Evolutionary conservation across 768 basidiomycete genomes (phyloP).

Genomic region (Tulasnella sp.): DNA sequence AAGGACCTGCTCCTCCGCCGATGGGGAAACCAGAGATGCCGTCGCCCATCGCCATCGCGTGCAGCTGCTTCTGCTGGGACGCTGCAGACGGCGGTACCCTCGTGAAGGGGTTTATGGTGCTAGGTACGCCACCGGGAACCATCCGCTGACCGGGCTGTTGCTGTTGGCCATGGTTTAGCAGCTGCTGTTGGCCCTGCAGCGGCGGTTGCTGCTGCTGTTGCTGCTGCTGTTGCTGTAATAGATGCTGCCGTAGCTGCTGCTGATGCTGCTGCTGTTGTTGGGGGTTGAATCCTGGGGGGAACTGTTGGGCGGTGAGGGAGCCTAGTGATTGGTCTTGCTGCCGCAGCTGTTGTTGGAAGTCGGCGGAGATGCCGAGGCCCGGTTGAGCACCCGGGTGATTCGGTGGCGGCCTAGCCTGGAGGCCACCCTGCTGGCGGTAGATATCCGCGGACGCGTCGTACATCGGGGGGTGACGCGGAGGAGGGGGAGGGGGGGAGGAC

Average conservation of each 20-base stretch:
- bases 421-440: background rate
- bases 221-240: constrained; percentile 12
- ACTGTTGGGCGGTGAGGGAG: background rate
- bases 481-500: background rate
- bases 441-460: background rate
- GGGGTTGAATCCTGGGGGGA: background rate
- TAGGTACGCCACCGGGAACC: background rate
- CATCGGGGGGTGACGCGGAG: background rate
- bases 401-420: constrained; percentile 8
- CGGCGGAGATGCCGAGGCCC: background rate
- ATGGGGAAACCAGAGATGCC: constrained; percentile 12
- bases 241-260: constrained; percentile 15
- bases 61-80: background rate
- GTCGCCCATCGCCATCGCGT: constrained; percentile 11
- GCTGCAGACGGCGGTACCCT: constrained; percentile 17
- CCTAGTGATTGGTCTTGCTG: background rate
- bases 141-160: constrained; percentile 5
- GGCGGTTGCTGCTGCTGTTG: background rate
- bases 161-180: background rate
- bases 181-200: constrained; percentile 20
- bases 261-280: constrained; percentile 21
- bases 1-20: constrained; percentile 9
- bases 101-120: background rate
- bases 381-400: background rate
- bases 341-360: constrained; percentile 21